Percentiles rank a stretch among this genome's conserved stretches.
These are phyloP conservation scores for Paecilomyces variotii DNA, from an alignment of 2,329 filamentous ascomycete species.

Conservation along the genomic window DNA sequence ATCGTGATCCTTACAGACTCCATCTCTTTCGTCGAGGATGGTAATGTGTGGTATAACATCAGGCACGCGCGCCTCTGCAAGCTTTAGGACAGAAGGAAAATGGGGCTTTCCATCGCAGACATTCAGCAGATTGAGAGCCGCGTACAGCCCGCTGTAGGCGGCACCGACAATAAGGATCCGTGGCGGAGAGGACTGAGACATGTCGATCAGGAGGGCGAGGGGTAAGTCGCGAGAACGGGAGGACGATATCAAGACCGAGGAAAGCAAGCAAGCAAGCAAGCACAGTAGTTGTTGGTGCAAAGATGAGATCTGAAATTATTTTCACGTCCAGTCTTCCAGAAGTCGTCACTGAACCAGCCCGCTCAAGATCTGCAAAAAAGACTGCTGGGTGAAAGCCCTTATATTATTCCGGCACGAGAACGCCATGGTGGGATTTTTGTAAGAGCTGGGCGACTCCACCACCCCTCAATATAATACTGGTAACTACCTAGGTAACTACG, in stretches of 20 bases:
- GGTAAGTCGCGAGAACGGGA: not conserved
- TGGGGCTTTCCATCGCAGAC: slow-evolving; percentile 47
- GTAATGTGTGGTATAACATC: slow-evolving; percentile 59
- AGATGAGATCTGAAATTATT: not conserved
- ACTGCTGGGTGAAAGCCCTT: not conserved
- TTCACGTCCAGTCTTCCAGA: not conserved
- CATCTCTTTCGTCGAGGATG: slow-evolving; percentile 71
- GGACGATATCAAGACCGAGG: not conserved
- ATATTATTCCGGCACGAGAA: not conserved
- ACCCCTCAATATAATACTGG: not conserved
- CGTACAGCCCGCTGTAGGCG: slow-evolving; percentile 63
- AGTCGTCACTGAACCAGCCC: not conserved
- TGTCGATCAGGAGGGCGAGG: not conserved
- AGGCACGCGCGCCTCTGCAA: slow-evolving; percentile 14
- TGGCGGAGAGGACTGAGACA: not conserved
- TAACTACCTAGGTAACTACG: too few relatives aligned
- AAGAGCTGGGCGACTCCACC: not conserved
- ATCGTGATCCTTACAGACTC: slow-evolving; percentile 56
- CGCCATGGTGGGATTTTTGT: not conserved
- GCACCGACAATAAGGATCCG: slow-evolving; percentile 62
- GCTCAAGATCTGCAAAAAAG: not conserved
- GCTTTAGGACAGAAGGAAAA: slow-evolving; percentile 1
- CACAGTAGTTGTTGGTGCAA: not conserved
- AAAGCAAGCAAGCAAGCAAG: too few relatives aligned
- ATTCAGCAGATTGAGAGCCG: slow-evolving; percentile 60